These are phyloP conservation scores for Pseudopithomyces maydicus DNA, from an alignment of 2,329 filamentous ascomycete species.

Conservation along the genomic window DNA sequence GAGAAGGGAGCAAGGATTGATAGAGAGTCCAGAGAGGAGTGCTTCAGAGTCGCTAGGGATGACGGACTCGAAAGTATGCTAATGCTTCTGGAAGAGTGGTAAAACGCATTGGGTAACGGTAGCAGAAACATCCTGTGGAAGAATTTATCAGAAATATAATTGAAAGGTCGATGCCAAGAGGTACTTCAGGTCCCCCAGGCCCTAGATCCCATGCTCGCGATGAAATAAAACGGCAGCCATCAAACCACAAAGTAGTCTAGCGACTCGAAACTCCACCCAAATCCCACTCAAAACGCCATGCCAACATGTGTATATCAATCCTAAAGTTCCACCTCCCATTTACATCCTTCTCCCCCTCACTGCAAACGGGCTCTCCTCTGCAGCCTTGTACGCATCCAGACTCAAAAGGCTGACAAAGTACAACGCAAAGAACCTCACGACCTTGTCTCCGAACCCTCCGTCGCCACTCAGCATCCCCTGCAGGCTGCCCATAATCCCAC, in stretches of 20 bases:
- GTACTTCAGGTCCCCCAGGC: neutral
- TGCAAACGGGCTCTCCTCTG: conserved; percentile 51
- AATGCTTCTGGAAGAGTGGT: neutral
- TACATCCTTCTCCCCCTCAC: conserved; percentile 35
- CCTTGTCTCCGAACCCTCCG: conserved; percentile 44
- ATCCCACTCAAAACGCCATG: neutral
- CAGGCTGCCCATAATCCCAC: conserved; percentile 26
- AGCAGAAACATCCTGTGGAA: too few species aligned
- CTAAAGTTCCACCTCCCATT: neutral
- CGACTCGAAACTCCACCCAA: too few species aligned
- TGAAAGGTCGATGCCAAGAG: neutral
- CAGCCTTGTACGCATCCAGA: conserved; percentile 51
- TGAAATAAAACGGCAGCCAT: too few species aligned
- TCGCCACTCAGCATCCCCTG: conserved; percentile 34
- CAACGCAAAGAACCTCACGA: conserved; percentile 53
- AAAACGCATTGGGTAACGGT: too few species aligned
- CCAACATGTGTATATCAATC: neutral
- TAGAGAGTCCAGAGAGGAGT: neutral
- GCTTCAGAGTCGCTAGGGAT: neutral
- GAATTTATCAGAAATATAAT: neutral
- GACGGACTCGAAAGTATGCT: conserved; percentile 1
- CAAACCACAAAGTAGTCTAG: too few species aligned
- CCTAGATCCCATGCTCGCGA: neutral
- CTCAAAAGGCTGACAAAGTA: conserved; percentile 53
- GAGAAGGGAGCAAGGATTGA: neutral